A percentile compares a stretch with the other conserved stretches of the same genome.
phyloP scores from a whole-genome alignment of 192 early-diverging fungal species.

The Entophlyctis luteolus region DNA sequence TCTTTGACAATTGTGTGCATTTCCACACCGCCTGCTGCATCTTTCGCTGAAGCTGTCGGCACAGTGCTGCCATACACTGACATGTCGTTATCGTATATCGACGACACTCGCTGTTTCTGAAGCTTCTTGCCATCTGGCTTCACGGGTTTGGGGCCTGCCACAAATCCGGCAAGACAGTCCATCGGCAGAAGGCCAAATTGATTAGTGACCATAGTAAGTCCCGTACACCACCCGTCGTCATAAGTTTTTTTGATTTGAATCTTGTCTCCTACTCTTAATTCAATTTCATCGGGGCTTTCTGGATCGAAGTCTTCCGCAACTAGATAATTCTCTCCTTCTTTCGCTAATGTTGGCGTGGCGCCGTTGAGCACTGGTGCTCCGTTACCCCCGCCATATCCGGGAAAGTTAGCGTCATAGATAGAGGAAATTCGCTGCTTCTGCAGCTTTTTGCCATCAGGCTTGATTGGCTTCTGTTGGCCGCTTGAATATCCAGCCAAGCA shows the following conservation, averaged over 20 bases:
- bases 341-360: no score
- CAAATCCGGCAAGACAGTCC: conserved; percentile 35
- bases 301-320: conserved; percentile 12
- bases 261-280: conserved; percentile 7
- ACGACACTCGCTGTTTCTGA: neutral
- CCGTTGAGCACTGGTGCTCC: neutral
- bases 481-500: neutral
- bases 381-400: neutral
- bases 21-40: neutral
- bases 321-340: neutral
- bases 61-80: neutral
- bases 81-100: neutral
- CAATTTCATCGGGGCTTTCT: conserved; percentile 6
- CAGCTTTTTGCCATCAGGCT: neutral
- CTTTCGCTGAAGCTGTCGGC: neutral
- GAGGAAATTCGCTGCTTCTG: neutral
- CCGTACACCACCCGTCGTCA: conserved; percentile 47
- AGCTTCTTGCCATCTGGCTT: neutral
- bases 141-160: neutral
- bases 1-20: neutral
- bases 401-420: neutral
- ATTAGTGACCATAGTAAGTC: conserved; percentile 47
- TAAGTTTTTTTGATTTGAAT: neutral
- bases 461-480: neutral
- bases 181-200: conserved; percentile 45